phyloP scores from a whole-genome alignment of 2,329 filamentous ascomycete species.

The Onygenales sp. region DNA sequence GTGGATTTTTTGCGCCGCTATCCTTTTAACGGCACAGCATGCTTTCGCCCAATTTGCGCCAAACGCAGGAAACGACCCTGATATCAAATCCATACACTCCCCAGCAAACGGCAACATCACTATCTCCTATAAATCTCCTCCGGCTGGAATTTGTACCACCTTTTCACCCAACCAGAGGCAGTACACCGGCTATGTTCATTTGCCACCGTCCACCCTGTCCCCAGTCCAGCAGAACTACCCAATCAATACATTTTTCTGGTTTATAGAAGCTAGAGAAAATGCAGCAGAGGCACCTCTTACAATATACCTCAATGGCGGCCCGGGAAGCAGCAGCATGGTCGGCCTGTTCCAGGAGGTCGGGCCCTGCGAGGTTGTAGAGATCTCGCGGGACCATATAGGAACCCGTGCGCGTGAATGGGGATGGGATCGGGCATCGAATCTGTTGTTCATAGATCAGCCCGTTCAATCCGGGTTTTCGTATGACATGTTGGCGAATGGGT shows the following conservation, averaged over 20 bases:
- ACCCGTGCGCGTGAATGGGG: conserved; percentile 41
- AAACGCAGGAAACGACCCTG: conserved; percentile 15
- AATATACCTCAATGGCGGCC: conserved; percentile 39
- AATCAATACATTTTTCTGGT: conserved; percentile 28
- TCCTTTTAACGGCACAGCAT: too few relatives aligned
- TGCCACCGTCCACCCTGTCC: conserved; percentile 7
- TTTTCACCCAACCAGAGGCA: conserved; percentile 41
- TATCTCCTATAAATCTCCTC: conserved; percentile 57
- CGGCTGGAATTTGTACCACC: conserved; percentile 46
- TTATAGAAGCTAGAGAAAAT: conserved; percentile 39
- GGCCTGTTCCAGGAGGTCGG: conserved; percentile 35
- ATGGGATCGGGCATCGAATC: conserved; percentile 51
- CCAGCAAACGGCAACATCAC: conserved; percentile 53
- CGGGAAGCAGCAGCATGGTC: conserved; percentile 34
- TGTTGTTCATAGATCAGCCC: conserved; percentile 63
- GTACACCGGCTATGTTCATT: conserved; percentile 9
- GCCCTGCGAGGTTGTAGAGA: conserved; percentile 31
- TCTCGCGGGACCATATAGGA: conserved; percentile 24
- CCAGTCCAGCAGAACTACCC: conserved; percentile 7
- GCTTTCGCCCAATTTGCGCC: not conserved
- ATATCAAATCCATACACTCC: conserved; percentile 50
- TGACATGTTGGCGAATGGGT: conserved; percentile 9
- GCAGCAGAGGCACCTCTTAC: conserved; percentile 33
- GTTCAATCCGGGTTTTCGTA: conserved; percentile 40
- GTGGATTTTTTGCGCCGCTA: too few relatives aligned